These are phyloP conservation scores for Salinomyces thailandicus DNA, from an alignment of 2,329 filamentous ascomycete species.

Conservation along the genomic window DNA sequence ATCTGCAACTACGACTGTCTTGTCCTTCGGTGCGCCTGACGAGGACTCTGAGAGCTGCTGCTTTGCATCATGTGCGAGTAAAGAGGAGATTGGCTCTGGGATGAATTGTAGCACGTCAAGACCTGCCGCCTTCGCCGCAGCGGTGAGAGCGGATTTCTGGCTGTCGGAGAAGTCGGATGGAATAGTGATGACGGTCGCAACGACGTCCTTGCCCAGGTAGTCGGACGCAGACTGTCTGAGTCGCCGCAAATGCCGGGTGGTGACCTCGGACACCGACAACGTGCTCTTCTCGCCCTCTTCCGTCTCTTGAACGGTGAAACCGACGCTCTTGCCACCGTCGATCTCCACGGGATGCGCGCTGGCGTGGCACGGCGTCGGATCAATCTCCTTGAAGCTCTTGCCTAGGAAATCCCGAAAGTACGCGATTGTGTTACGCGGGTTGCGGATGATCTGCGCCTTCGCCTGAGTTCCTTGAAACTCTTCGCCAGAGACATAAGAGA, in stretches of 20 bases:
- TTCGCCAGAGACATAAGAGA: slow-evolving; percentile 92
- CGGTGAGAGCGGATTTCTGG: slow-evolving; percentile 70
- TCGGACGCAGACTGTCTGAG: slow-evolving; percentile 76
- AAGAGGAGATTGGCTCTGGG: slow-evolving; percentile 76
- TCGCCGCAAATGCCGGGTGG: slow-evolving; percentile 74
- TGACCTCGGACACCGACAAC: slow-evolving; percentile 67
- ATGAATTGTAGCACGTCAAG: slow-evolving; percentile 90
- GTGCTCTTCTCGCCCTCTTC: slow-evolving; percentile 47
- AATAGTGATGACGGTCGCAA: slow-evolving; percentile 86
- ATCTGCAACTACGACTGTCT: slow-evolving; percentile 83
- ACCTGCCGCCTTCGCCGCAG: slow-evolving; percentile 67
- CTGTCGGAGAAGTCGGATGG: slow-evolving; percentile 86
- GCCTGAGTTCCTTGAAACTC: slow-evolving; percentile 95
- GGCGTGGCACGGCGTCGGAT: slow-evolving; percentile 87
- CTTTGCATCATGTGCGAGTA: slow-evolving; percentile 78
- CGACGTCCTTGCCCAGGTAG: slow-evolving; percentile 86
- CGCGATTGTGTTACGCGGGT: slow-evolving; percentile 83
- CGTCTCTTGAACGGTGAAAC: slow-evolving; percentile 70
- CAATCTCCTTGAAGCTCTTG: slow-evolving; percentile 89
- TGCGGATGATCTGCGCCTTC: slow-evolving; percentile 85
- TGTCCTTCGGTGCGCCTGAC: slow-evolving; percentile 55
- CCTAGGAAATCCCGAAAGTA: slow-evolving; percentile 95
- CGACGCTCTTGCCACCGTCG: slow-evolving; percentile 50
- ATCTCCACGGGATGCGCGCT: slow-evolving; percentile 78
- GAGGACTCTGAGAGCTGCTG: slow-evolving; percentile 13